Percentiles rank a stretch among this genome's conserved stretches.
phyloP scores from a whole-genome alignment of 306 rosid genomes.

The Prosopis cineraria region DNA sequence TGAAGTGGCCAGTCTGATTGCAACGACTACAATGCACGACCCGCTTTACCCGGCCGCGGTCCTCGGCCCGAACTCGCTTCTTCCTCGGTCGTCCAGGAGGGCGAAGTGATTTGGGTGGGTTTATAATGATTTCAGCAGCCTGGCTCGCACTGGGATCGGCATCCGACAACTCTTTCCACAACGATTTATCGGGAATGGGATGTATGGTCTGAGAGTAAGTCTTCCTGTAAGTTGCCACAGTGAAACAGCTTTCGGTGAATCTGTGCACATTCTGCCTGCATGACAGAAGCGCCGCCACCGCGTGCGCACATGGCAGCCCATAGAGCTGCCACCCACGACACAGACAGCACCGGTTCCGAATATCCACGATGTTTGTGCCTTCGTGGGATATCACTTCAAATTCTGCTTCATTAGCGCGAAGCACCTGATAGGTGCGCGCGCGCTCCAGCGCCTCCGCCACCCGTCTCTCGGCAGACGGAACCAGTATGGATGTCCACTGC shows the following conservation, averaged over 20 bases:
- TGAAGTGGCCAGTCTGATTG: slow-evolving; percentile 89
- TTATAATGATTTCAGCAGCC: slow-evolving; percentile 49
- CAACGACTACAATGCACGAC: slow-evolving; percentile 93
- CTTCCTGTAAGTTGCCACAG: slow-evolving; percentile 84
- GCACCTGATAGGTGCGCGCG: slow-evolving; percentile 83
- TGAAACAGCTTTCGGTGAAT: slow-evolving; percentile 84
- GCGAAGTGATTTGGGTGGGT: slow-evolving; percentile 82
- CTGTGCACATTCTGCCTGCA: slow-evolving; percentile 89
- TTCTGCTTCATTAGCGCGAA: slow-evolving; percentile 89
- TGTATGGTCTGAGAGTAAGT: slow-evolving; percentile 88
- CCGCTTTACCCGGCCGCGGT: slow-evolving; percentile 83
- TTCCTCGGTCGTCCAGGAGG: slow-evolving; percentile 87
- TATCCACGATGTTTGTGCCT: slow-evolving; percentile 74
- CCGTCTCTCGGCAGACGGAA: slow-evolving; percentile 75
- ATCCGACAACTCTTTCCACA: slow-evolving; percentile 74
- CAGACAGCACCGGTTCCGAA: slow-evolving; percentile 73
- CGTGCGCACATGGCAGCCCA: slow-evolving; percentile 92
- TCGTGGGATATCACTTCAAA: slow-evolving; percentile 85
- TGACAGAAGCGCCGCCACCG: slow-evolving; percentile 88
- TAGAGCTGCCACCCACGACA: slow-evolving; percentile 90
- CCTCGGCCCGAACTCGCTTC: slow-evolving; percentile 85
- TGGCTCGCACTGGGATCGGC: slow-evolving; percentile 51
- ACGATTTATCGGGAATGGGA: slow-evolving; percentile 86
- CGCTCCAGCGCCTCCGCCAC: slow-evolving; percentile 84
- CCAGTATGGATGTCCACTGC: slow-evolving; percentile 93